These are phyloP conservation scores for Zasmidium angulare DNA, from an alignment of 2,329 filamentous ascomycete genomes.

Conservation along the genomic window DNA sequence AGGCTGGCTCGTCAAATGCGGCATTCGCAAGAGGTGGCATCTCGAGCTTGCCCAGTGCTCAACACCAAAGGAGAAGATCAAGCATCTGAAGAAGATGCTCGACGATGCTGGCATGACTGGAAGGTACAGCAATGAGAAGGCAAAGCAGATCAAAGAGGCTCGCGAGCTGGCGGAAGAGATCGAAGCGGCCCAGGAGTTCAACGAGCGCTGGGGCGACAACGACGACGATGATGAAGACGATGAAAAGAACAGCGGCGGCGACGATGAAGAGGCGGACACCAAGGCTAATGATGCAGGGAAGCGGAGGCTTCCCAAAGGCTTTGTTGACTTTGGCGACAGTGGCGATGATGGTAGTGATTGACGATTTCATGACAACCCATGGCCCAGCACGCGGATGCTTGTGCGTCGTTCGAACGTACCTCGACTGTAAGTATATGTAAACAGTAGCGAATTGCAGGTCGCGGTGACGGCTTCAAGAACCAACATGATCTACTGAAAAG, in stretches of 20 bases:
- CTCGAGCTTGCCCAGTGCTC: slow-evolving; percentile 76
- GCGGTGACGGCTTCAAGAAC: no score
- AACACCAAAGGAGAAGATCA: slow-evolving; percentile 75
- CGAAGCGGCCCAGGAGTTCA: slow-evolving; percentile 79
- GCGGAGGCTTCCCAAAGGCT: slow-evolving; percentile 31
- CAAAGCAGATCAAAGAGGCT: slow-evolving; percentile 80
- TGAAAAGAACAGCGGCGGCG: slow-evolving; percentile 14
- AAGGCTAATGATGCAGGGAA: slow-evolving; percentile 12
- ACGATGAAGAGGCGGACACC: slow-evolving; percentile 14
- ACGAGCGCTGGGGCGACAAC: slow-evolving; percentile 69
- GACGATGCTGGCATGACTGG: slow-evolving; percentile 83
- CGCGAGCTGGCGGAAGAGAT: slow-evolving; percentile 82
- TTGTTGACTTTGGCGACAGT: slow-evolving; percentile 39
- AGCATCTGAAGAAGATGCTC: slow-evolving; percentile 76
- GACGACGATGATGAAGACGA: slow-evolving; percentile 17
- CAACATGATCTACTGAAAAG: no score
- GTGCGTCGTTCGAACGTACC: no score
- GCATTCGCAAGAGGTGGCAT: slow-evolving; percentile 87
- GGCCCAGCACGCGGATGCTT: no score
- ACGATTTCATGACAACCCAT: slow-evolving; percentile 1
- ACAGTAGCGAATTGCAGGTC: no score
- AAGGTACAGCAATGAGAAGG: slow-evolving; percentile 80
- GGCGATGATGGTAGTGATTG: slow-evolving; percentile 34
- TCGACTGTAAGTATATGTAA: no score
- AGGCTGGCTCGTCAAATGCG: slow-evolving; percentile 82